These are phyloP conservation scores for Saturnispora ahearnii DNA, from an alignment of 805 yeast species.

Conservation along the genomic window DNA sequence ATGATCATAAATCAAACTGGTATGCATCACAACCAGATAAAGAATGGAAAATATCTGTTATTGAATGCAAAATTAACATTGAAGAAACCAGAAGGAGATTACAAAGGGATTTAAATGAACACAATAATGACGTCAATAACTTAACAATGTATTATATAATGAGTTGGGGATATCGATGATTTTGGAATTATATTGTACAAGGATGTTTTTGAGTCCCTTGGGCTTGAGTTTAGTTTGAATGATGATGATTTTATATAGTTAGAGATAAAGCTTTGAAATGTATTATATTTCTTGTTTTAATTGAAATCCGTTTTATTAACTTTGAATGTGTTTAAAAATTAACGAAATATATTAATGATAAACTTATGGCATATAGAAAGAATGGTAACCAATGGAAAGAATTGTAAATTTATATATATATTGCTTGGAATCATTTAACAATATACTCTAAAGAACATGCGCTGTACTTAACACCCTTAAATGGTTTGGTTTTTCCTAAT, in stretches of 20 bases:
- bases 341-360: background rate
- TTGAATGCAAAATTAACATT: constrained; percentile 2
- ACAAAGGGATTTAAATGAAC: background rate
- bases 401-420: background rate
- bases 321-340: too few species aligned
- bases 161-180: background rate
- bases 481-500: constrained; percentile 55
- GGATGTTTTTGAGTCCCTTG: constrained; percentile 2
- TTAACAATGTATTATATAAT: background rate
- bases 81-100: constrained; percentile 1
- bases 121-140: background rate
- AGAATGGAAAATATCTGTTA: background rate
- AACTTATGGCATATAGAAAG: background rate
- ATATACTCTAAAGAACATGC: constrained; percentile 55
- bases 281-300: background rate
- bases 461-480: constrained; percentile 82
- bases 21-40: background rate
- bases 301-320: background rate
- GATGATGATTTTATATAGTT: background rate
- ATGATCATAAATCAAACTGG: constrained; percentile 3
- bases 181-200: background rate
- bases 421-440: constrained; percentile 23
- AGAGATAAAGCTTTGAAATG: background rate
- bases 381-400: background rate
- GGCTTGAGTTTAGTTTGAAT: background rate